Evolutionary conservation across 305 asterid genomes (phyloP).

Genomic region (Fraxinus angustifolia): DNA sequence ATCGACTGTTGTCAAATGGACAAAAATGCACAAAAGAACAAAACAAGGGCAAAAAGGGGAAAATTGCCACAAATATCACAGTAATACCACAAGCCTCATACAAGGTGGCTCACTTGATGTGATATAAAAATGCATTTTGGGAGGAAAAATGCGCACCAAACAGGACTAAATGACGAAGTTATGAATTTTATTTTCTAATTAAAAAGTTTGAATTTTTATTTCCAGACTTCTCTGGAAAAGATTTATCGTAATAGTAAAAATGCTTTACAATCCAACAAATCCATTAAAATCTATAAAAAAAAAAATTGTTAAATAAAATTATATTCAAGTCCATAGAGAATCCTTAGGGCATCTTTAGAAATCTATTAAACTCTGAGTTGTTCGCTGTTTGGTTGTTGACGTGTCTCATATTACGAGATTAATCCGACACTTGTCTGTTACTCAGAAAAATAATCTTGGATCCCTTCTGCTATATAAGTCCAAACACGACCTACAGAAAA

Average conservation of each 20-base stretch:
- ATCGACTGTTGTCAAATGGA: no score
- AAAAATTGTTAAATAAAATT: no score
- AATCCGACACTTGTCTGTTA: constrained; percentile 27
- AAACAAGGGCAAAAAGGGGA: no score
- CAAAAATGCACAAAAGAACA: no score
- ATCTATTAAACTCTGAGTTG: not conserved
- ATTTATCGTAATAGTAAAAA: not conserved
- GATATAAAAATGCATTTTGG: no score
- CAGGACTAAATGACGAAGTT: not conserved
- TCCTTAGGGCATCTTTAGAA: not conserved
- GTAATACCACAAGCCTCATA: no score
- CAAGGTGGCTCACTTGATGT: no score
- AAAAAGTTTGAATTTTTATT: not conserved
- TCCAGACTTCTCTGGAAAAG: not conserved
- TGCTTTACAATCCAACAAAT: not conserved
- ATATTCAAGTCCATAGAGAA: not conserved
- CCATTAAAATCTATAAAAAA: not conserved
- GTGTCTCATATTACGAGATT: not conserved
- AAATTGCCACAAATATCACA: no score
- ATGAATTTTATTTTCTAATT: not conserved
- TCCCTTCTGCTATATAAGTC: constrained; percentile 18
- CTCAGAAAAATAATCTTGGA: constrained; percentile 9
- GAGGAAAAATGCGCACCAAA: no score
- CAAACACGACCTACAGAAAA: constrained; percentile 9
- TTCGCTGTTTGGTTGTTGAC: not conserved